Evolutionary conservation across 495 filamentous ascomycete genomes (phyloP), one percentile per base, ranked within the genome.

Genomic region (Aspergillus kassunensis): DNA sequence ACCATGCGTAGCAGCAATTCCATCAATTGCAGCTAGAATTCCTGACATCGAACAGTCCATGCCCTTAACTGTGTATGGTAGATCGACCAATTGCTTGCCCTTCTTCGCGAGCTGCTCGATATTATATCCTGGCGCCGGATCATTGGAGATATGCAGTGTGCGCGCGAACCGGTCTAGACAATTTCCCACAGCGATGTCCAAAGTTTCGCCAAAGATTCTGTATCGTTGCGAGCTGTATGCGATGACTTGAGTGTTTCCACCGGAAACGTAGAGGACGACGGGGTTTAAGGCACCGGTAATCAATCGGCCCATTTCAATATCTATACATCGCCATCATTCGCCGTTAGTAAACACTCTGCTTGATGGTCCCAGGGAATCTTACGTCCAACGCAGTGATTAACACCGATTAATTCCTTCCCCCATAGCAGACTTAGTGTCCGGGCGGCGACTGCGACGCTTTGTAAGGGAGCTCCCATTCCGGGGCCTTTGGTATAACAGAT

Each of bases 41-140:
- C 93, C 93, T 5, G 85, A 89, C 68, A 98, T 97, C 21, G 88
- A 92, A 59, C 88, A 91, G 66, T 98, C 93, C 93, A 98, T 98
- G 33, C 93, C 93, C 63, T 98, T 98, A 27, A 98, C 93, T 13
- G 90, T 82, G 62, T 98, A 98, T 3, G 93, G 95, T 24, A 98
- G 76, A 53, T 97, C 93, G 6, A 97, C 72, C 29, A 97, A 70
- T 43, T 81, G 70, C 41, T 76, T 78, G 6, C 83, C 88, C 53
- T 81, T 72, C 70, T 96, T 97, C 11, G 93, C 93, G 23, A 97
- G 77, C 72, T 96, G 88, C 76, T 98, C 93, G 61, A 98, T 96
- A 65, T 98, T 98, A 64, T 97, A 96, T 33, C 93, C 93, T 0
- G 93, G 93, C 7, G 91, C 91, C 1, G 93, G 93, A 68, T 98